phyloP scores from a whole-genome alignment of 192 early-diverging fungal species.

The Umbelopsis sp. region DNA sequence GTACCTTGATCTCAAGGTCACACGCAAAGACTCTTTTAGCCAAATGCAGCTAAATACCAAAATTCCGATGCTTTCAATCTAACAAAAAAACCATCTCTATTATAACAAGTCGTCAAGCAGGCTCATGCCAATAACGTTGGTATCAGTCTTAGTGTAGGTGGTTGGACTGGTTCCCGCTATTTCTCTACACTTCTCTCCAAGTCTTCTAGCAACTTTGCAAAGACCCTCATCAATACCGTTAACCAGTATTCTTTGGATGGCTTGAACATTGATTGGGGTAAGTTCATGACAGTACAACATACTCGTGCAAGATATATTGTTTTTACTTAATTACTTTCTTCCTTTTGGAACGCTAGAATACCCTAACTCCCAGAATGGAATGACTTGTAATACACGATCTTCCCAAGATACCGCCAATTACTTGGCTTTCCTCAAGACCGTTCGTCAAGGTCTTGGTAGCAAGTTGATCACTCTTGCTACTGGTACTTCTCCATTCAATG shows the following conservation, averaged over 20 bases:
- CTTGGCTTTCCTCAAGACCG: conserved; percentile 44
- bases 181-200: conserved; percentile 44
- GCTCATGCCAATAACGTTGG: conserved; percentile 33
- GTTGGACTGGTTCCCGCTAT: conserved; percentile 57
- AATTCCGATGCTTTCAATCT: not conserved
- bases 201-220: conserved; percentile 30
- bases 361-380: conserved; percentile 25
- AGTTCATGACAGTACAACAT: not conserved
- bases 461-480: conserved; percentile 58
- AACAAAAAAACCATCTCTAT: not conserved
- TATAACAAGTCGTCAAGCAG: conserved; percentile 30
- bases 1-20: not conserved
- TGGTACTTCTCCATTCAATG: conserved; percentile 53
- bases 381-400: conserved; percentile 16
- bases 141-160: conserved; percentile 53
- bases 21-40: not conserved
- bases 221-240: conserved; percentile 42
- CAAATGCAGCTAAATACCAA: too few species aligned
- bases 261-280: conserved; percentile 61
- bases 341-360: conserved; percentile 46
- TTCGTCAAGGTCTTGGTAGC: conserved; percentile 41
- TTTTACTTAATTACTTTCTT: not conserved
- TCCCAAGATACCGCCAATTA: conserved; percentile 53
- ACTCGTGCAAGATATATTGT: not conserved
- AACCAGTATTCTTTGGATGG: conserved; percentile 54